These are phyloP conservation scores for Chlorella variabilis DNA, from an alignment of 163 green algal genomes.

Conservation along the genomic window DNA sequence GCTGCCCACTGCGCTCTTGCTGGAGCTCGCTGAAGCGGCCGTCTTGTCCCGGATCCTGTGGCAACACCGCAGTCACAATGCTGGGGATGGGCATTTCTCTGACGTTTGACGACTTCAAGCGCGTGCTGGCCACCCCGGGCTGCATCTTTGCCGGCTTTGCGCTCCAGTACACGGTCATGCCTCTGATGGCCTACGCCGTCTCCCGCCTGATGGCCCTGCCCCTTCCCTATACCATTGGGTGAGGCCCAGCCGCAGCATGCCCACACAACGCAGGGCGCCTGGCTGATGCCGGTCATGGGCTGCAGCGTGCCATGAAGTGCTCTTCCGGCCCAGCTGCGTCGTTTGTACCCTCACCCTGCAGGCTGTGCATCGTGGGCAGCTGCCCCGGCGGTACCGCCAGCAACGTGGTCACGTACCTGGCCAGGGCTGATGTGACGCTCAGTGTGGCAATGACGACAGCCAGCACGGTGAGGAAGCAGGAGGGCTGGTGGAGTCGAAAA, in stretches of 20 bases:
- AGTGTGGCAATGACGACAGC: slow-evolving; percentile 80
- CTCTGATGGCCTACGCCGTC: slow-evolving; percentile 58
- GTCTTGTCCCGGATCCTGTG: too few species aligned
- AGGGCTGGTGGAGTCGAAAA: too few species aligned
- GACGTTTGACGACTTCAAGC: slow-evolving; percentile 60
- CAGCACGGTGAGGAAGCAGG: slow-evolving; percentile 30
- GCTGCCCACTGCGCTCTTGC: too few species aligned
- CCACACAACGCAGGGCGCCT: background rate
- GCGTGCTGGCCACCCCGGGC: slow-evolving; percentile 39
- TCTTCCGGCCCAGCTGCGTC: background rate
- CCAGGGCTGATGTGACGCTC: slow-evolving; percentile 74
- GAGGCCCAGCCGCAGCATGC: slow-evolving; percentile 5
- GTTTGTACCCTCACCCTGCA: slow-evolving; percentile 15
- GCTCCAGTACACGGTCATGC: slow-evolving; percentile 81
- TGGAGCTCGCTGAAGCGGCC: too few species aligned
- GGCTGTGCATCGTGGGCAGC: slow-evolving; percentile 67
- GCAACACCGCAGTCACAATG: slow-evolving; percentile 65
- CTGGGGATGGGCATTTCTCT: slow-evolving; percentile 68
- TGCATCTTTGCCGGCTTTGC: slow-evolving; percentile 52
- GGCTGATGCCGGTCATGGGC: background rate
- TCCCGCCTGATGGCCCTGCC: slow-evolving; percentile 55
- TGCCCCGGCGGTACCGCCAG: slow-evolving; percentile 68
- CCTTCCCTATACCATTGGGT: slow-evolving; percentile 61
- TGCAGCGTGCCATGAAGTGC: background rate
- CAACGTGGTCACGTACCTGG: slow-evolving; percentile 79